A percentile compares a stretch with the other conserved stretches of the same genome.
Evolutionary conservation across 441 rosid genomes (phyloP).

Genomic region (Pelargonium exstipulatum): DNA sequence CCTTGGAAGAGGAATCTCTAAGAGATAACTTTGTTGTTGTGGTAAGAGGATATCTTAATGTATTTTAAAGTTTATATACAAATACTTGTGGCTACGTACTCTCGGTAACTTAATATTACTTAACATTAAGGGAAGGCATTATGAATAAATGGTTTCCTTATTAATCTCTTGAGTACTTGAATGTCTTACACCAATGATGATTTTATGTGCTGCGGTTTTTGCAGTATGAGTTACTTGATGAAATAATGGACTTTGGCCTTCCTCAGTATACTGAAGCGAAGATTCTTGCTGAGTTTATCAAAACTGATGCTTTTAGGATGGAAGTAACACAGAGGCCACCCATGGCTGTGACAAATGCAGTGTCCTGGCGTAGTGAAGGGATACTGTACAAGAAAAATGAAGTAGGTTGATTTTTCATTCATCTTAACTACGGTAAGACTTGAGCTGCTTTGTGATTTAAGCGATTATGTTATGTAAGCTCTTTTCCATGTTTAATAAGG

Average conservation of each 20-base stretch:
- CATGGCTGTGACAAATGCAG: slow-evolving; percentile 98
- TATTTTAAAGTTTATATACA: background rate
- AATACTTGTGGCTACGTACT: too few species aligned
- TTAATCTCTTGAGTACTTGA: background rate
- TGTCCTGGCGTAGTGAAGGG: slow-evolving; percentile 98
- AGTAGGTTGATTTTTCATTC: slow-evolving; percentile 35
- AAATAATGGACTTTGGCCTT: slow-evolving; percentile 98
- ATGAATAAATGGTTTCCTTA: background rate
- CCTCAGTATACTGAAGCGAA: slow-evolving; percentile 95
- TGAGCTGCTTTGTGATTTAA: slow-evolving; percentile 15
- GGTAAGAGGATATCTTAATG: slow-evolving; percentile 40
- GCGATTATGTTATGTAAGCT: slow-evolving; percentile 15
- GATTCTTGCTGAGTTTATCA: slow-evolving; percentile 90
- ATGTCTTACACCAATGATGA: background rate
- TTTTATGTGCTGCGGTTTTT: slow-evolving; percentile 3
- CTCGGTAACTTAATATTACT: background rate
- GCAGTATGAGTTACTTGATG: slow-evolving; percentile 97
- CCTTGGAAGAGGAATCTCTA: slow-evolving; percentile 90
- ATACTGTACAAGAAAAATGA: slow-evolving; percentile 88
- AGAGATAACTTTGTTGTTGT: slow-evolving; percentile 98
- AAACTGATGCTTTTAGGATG: slow-evolving; percentile 99
- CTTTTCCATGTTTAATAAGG: slow-evolving; percentile 36
- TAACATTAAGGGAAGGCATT: background rate
- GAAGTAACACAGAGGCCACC: slow-evolving; percentile 95
- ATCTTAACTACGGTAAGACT: slow-evolving; percentile 7